These are phyloP conservation scores for Serendipita indica DNA, from an alignment of 768 basidiomycete genomes.

Conservation along the genomic window DNA sequence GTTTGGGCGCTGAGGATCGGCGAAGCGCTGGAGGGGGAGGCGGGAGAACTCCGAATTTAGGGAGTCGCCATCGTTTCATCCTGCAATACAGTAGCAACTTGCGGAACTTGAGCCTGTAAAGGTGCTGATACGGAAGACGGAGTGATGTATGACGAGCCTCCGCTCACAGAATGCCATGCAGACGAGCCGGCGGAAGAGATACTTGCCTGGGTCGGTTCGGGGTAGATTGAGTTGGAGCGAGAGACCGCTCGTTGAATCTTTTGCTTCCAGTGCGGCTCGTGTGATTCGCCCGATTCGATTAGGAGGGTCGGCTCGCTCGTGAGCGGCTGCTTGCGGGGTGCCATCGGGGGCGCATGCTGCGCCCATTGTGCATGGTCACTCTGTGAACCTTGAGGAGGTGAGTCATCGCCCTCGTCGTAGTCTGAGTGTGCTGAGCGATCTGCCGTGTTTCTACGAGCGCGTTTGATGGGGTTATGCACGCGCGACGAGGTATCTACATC, in stretches of 20 bases:
- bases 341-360: background rate
- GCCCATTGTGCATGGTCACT: constrained; percentile 6
- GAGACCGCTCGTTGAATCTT: background rate
- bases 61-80: background rate
- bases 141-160: background rate
- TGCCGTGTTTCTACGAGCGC: background rate
- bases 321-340: background rate
- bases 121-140: background rate
- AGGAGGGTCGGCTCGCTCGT: background rate
- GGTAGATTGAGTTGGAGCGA: background rate
- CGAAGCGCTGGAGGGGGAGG: background rate
- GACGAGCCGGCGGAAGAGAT: constrained; percentile 6
- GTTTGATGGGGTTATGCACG: background rate
- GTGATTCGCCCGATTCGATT: background rate
- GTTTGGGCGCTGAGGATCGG: background rate
- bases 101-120: background rate
- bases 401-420: background rate
- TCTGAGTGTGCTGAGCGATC: constrained; percentile 7
- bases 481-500: background rate
- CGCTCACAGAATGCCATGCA: background rate
- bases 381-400: background rate
- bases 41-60: background rate
- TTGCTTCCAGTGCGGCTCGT: background rate
- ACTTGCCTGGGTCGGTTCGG: background rate
- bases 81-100: too few relatives aligned